Evolutionary conservation across 2,329 filamentous ascomycete species (phyloP).

Genomic region (Escovopsis sp.): DNA sequence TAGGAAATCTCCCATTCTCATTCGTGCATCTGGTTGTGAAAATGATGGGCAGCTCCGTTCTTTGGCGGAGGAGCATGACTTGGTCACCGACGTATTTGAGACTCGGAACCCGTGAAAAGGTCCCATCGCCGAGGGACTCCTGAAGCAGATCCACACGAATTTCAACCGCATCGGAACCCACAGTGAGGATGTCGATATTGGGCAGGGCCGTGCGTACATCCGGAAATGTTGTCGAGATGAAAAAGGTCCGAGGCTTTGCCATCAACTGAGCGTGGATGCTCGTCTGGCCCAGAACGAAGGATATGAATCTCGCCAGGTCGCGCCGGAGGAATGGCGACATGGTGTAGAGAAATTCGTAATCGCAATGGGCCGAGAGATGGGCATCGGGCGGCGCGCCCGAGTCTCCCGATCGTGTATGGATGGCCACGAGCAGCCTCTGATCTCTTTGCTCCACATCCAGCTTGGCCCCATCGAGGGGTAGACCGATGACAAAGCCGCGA

Average conservation of each 20-base stretch:
- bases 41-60: conserved; percentile 79
- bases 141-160: conserved; percentile 69
- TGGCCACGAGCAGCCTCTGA: conserved; percentile 45
- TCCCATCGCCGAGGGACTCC: conserved; percentile 50
- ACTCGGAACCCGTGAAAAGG: conserved; percentile 54
- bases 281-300: conserved; percentile 66
- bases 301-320: conserved; percentile 65
- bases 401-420: conserved; percentile 65
- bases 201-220: conserved; percentile 71
- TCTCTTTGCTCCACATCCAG: conserved; percentile 43
- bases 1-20: conserved; percentile 74
- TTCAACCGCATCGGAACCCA: conserved; percentile 75
- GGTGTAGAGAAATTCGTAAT: conserved; percentile 80
- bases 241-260: conserved; percentile 64
- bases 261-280: conserved; percentile 64
- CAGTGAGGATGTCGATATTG: conserved; percentile 75
- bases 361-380: conserved; percentile 51
- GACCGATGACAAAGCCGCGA: conserved; percentile 52
- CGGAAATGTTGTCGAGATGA: conserved; percentile 80
- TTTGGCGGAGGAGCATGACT: conserved; percentile 68
- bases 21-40: conserved; percentile 72
- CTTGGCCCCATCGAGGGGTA: conserved; percentile 42
- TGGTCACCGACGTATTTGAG: conserved; percentile 76
- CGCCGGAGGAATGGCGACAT: conserved; percentile 56
- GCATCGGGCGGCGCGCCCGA: conserved; percentile 54